These are phyloP conservation scores for Hibiscus trionum DNA, from an alignment of 345 rosid genomes.

Conservation along the genomic window DNA sequence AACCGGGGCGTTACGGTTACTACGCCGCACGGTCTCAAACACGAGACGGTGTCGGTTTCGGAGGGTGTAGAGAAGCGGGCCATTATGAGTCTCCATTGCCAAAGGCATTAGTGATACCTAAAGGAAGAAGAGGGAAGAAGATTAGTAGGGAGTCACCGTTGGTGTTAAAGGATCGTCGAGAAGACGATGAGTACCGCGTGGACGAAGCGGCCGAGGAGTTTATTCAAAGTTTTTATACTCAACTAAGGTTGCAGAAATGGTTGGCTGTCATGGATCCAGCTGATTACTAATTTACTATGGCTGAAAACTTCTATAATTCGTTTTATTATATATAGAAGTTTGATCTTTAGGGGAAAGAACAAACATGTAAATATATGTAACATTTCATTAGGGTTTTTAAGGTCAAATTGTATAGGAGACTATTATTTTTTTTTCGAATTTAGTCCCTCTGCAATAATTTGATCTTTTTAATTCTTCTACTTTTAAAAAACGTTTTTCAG, in stretches of 20 bases:
- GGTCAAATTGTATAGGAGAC: too few species aligned
- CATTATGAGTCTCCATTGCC: constrained; percentile 7
- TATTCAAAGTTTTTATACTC: constrained; percentile 1
- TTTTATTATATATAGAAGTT: background rate
- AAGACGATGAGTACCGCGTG: constrained; percentile 3
- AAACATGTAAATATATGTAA: background rate
- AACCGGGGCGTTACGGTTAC: background rate
- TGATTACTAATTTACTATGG: background rate
- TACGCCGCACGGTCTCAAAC: background rate
- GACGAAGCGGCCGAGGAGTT: constrained; percentile 10
- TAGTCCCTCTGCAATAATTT: too few species aligned
- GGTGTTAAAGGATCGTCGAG: background rate
- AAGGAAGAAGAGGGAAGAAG: background rate
- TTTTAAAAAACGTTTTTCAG: too few species aligned
- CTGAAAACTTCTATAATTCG: background rate
- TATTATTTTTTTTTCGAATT: background rate
- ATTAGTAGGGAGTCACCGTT: background rate
- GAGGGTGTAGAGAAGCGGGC: background rate
- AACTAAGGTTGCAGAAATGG: constrained; percentile 10
- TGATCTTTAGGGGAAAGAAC: background rate
- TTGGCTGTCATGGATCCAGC: constrained; percentile 8
- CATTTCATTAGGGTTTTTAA: too few species aligned
- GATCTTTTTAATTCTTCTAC: too few species aligned
- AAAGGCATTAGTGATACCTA: background rate
- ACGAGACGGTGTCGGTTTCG: background rate